These are phyloP conservation scores for Lipomyces japonicus DNA, from an alignment of 805 yeast species.

Conservation along the genomic window DNA sequence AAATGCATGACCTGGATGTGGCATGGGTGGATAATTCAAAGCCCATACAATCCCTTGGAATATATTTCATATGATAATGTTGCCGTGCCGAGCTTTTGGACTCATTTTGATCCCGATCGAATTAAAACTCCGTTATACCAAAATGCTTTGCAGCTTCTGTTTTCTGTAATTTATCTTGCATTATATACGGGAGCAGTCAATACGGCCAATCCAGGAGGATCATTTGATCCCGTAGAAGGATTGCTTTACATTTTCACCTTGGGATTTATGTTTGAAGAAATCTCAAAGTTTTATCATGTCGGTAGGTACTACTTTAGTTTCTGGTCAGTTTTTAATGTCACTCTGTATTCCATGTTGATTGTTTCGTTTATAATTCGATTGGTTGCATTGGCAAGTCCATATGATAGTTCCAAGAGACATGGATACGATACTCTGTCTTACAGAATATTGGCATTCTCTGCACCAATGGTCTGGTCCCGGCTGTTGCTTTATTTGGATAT, in stretches of 20 bases:
- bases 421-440: slow-evolving; percentile 55
- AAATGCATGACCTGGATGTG: slow-evolving; percentile 85
- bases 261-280: slow-evolving; percentile 65
- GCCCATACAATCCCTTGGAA: slow-evolving; percentile 61
- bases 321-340: slow-evolving; percentile 74
- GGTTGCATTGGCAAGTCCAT: slow-evolving; percentile 35
- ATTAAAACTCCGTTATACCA: slow-evolving; percentile 81
- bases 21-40: slow-evolving; percentile 89
- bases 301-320: slow-evolving; percentile 66
- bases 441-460: slow-evolving; percentile 69
- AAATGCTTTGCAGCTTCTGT: slow-evolving; percentile 62
- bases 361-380: slow-evolving; percentile 56
- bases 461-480: slow-evolving; percentile 85
- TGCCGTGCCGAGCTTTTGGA: slow-evolving; percentile 49
- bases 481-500: slow-evolving; percentile 73
- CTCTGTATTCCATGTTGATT: slow-evolving; percentile 55
- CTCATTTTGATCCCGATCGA: slow-evolving; percentile 78
- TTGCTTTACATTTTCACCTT: slow-evolving; percentile 60
- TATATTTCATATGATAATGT: slow-evolving; percentile 63
- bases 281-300: slow-evolving; percentile 67
- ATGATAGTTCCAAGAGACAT: slow-evolving; percentile 6
- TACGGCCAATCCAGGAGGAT: slow-evolving; percentile 44
- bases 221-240: slow-evolving; percentile 49
- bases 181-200: slow-evolving; percentile 65
- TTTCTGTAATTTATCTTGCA: slow-evolving; percentile 59